Percentiles rank a stretch among this genome's conserved stretches.
These are phyloP conservation scores for Phaffia australis DNA, from an alignment of 768 basidiomycete genomes.

Conservation along the genomic window DNA sequence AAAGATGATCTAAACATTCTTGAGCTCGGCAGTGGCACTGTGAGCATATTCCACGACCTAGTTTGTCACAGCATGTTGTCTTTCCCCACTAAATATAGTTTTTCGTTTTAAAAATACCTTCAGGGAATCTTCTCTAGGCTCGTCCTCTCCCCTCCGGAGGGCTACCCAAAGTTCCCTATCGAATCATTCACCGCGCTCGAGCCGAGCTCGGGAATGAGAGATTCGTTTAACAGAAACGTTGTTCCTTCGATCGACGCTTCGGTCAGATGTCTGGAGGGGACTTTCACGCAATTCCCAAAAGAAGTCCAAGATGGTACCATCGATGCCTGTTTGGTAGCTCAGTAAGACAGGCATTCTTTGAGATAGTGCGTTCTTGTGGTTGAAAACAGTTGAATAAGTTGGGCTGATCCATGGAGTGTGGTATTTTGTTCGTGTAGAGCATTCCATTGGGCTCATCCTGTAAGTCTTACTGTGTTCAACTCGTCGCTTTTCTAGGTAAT, in stretches of 20 bases:
- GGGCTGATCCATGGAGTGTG: not conserved
- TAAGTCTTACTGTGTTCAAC: not conserved
- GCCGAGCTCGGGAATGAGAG: conserved; percentile 14
- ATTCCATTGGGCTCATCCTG: not conserved
- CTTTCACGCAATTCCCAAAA: conserved; percentile 8
- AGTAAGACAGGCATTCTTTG: not conserved
- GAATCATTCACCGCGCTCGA: conserved; percentile 2
- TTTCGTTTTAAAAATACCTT: too few species aligned
- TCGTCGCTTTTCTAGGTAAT: not conserved
- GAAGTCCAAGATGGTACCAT: not conserved
- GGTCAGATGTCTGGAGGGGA: conserved; percentile 6
- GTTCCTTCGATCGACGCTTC: not conserved
- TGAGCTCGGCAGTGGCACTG: conserved; percentile 10
- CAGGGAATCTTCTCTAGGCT: conserved; percentile 18
- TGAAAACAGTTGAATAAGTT: conserved; percentile 5
- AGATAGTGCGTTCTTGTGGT: too few species aligned
- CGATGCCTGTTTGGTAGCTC: conserved; percentile 7
- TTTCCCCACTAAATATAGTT: not conserved
- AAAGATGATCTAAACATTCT: conserved; percentile 2
- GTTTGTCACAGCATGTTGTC: not conserved
- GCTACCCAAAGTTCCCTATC: conserved; percentile 7
- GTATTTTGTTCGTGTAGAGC: not conserved
- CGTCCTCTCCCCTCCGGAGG: conserved; percentile 2
- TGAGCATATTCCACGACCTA: not conserved
- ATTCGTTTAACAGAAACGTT: conserved; percentile 1